Evolutionary conservation across 192 early-diverging fungal species (phyloP).

Genomic region (Rhizophagus clarus): DNA sequence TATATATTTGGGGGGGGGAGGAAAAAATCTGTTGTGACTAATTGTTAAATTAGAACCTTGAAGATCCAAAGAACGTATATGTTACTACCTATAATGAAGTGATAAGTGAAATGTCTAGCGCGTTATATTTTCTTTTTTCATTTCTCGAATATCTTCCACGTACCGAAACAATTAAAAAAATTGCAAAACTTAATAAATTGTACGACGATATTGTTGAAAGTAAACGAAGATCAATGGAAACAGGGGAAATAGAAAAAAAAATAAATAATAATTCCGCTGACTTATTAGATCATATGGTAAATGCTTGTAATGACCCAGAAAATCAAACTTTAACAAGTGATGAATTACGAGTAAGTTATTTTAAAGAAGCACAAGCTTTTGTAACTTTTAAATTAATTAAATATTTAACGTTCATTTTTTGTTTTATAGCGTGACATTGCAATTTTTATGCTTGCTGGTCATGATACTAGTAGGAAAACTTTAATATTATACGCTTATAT

Average conservation of each 20-base stretch:
- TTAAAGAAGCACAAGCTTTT: too few species aligned
- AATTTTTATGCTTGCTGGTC: neutral
- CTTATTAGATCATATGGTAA: neutral
- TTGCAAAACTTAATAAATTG: neutral
- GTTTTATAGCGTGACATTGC: neutral
- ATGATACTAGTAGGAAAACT: neutral
- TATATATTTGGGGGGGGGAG: too few species aligned
- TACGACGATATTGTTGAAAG: neutral
- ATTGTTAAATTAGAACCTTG: neutral
- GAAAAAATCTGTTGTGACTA: too few species aligned
- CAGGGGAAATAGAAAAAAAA: neutral
- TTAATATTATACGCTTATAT: neutral
- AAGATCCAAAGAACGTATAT: neutral
- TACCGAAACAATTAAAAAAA: neutral
- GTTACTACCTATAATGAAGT: too few species aligned
- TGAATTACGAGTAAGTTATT: neutral
- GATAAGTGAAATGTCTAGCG: neutral
- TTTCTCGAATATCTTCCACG: neutral
- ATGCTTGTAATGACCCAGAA: neutral
- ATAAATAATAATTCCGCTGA: neutral
- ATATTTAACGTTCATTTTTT: neutral
- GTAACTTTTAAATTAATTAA: too few species aligned
- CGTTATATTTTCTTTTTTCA: neutral
- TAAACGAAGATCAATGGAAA: neutral
- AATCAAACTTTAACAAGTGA: too few species aligned